Evolutionary conservation across 306 rosid species (phyloP).

Genomic region (Nissolia schottii): DNA sequence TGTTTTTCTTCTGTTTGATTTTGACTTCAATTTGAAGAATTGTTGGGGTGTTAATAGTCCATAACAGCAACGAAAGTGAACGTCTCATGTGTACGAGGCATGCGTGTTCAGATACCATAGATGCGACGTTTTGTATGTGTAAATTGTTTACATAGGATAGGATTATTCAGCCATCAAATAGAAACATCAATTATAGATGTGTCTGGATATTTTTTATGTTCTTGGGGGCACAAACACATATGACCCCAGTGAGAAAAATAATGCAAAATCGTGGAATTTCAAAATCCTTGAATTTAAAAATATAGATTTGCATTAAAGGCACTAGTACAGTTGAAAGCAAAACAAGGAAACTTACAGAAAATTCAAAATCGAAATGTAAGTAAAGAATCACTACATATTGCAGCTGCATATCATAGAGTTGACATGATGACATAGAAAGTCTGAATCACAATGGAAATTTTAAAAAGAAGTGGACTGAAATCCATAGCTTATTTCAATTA

Average conservation of each 20-base stretch:
- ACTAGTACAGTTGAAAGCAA: background rate
- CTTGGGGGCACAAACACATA: background rate
- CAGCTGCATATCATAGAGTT: background rate
- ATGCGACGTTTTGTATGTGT: too few species aligned
- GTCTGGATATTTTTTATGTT: background rate
- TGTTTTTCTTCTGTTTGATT: too few species aligned
- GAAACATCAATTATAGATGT: too few species aligned
- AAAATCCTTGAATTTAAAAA: background rate
- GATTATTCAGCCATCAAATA: too few species aligned
- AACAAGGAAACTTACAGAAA: too few species aligned
- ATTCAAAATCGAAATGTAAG: background rate
- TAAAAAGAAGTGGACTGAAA: slow-evolving; percentile 1
- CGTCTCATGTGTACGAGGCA: too few species aligned
- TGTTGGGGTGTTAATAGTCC: too few species aligned
- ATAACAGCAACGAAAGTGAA: too few species aligned
- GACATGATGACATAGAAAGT: background rate
- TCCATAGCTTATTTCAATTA: background rate
- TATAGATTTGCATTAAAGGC: background rate
- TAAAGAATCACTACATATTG: background rate
- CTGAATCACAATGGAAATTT: background rate
- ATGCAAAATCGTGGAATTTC: background rate
- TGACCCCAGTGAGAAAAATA: background rate
- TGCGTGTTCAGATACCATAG: too few species aligned
- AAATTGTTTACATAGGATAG: too few species aligned
- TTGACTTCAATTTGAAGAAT: too few species aligned